phyloP scores from a whole-genome alignment of 352 stramenopile genomes.

The Pythium rishiriense region DNA sequence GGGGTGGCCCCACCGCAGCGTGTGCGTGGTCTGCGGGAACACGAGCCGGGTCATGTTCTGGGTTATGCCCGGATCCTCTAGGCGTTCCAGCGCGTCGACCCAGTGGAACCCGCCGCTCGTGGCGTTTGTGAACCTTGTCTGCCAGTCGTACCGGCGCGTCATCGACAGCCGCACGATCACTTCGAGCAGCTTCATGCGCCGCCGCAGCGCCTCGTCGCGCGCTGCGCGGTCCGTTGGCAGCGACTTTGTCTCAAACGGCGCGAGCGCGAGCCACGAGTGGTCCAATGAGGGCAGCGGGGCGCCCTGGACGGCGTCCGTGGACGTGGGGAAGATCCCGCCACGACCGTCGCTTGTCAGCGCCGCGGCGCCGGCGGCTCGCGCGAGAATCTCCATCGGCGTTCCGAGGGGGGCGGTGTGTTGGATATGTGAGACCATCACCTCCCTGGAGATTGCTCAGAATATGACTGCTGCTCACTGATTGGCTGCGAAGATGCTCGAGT shows the following conservation, averaged over 20 bases:
- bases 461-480: not conserved
- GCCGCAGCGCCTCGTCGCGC: not conserved
- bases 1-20: conserved; percentile 1
- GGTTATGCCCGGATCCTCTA: not conserved
- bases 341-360: not conserved
- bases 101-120: not conserved
- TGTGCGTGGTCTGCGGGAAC: not conserved
- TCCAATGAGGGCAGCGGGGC: not conserved
- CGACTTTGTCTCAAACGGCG: not conserved
- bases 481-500: no score
- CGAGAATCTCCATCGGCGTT: not conserved
- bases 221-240: not conserved
- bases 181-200: conserved; percentile 3
- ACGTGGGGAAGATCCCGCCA: not conserved
- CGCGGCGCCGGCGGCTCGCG: not conserved
- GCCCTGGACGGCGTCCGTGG: not conserved
- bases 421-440: not conserved
- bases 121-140: not conserved
- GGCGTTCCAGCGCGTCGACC: not conserved
- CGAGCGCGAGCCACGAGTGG: conserved; percentile 1
- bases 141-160: not conserved
- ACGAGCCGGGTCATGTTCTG: not conserved
- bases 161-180: conserved; percentile 3
- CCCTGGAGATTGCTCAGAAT: no score
- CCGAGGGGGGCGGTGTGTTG: not conserved